phyloP scores from a whole-genome alignment of 2,329 filamentous ascomycete species.

The Fusarium oligoseptatum region DNA sequence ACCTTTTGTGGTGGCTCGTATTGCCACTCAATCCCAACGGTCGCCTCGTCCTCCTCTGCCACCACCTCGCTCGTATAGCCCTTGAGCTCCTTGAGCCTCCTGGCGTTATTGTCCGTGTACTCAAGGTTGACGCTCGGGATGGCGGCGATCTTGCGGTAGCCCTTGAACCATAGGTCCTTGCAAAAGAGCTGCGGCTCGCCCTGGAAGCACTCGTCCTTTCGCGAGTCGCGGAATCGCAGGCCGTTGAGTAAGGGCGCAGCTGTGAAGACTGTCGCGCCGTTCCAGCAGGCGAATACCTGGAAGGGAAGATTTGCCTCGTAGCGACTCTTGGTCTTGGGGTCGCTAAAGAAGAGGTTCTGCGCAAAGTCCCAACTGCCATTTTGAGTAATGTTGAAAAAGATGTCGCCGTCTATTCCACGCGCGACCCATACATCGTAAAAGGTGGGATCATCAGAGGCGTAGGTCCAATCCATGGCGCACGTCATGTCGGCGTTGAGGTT shows the following conservation, averaged over 20 bases:
- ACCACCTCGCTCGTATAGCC: conserved; percentile 54
- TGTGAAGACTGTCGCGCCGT: conserved; percentile 64
- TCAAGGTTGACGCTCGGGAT: conserved; percentile 69
- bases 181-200: conserved; percentile 70
- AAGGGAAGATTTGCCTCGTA: conserved; percentile 59
- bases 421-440: conserved; percentile 72
- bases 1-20: conserved; percentile 50
- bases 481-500: conserved; percentile 66
- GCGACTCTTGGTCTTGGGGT: conserved; percentile 51
- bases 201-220: conserved; percentile 61
- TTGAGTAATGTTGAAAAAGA: conserved; percentile 66
- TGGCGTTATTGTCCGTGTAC: conserved; percentile 61
- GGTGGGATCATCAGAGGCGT: conserved; percentile 56
- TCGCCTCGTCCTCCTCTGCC: not conserved
- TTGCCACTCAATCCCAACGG: not conserved
- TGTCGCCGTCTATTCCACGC: conserved; percentile 65
- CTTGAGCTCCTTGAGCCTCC: conserved; percentile 61
- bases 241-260: conserved; percentile 61
- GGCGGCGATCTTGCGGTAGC: conserved; percentile 66
- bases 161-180: conserved; percentile 68
- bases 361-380: conserved; percentile 64
- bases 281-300: conserved; percentile 74
- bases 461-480: conserved; percentile 71
- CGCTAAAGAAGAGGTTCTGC: conserved; percentile 67
- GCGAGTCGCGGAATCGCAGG: conserved; percentile 60